These are phyloP conservation scores for Podaxis sp. DNA, from an alignment of 768 basidiomycete genomes.

Conservation along the genomic window DNA sequence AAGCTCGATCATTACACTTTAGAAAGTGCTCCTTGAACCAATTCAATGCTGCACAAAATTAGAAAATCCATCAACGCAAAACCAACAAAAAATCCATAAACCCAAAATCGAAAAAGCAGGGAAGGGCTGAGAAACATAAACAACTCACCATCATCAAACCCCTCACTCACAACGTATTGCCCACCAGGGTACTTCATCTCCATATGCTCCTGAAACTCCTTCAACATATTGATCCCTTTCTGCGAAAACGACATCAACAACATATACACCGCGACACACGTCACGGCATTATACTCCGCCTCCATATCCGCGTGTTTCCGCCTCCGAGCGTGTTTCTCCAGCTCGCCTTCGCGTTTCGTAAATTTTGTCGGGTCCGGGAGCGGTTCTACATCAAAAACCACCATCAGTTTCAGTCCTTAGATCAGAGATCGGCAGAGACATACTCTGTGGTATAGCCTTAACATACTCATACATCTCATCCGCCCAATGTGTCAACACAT, in stretches of 20 bases:
- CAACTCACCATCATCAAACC: constrained; percentile 71
- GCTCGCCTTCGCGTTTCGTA: constrained; percentile 65
- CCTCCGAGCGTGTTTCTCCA: constrained; percentile 64
- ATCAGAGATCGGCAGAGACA: constrained; percentile 28
- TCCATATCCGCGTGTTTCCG: constrained; percentile 76
- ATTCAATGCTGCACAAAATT: constrained; percentile 53
- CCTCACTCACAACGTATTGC: constrained; percentile 72
- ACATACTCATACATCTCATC: constrained; percentile 93
- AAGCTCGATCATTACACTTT: constrained; percentile 91
- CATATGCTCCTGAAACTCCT: constrained; percentile 77
- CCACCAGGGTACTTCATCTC: constrained; percentile 79
- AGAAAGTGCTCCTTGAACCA: constrained; percentile 96
- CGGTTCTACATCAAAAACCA: constrained; percentile 52
- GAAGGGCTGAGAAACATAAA: not conserved
- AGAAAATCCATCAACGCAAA: constrained; percentile 12
- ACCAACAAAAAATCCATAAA: not conserved
- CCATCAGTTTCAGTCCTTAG: not conserved
- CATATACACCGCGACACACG: constrained; percentile 87
- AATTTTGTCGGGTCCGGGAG: constrained; percentile 81
- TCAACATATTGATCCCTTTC: constrained; percentile 84
- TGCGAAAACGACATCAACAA: constrained; percentile 91
- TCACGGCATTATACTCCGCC: constrained; percentile 81
- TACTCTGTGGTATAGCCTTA: constrained; percentile 82
- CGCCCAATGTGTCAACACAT: constrained; percentile 90
- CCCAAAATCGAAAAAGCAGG: too few species aligned